A percentile compares a stretch with the other conserved stretches of the same genome.
phyloP scores from a whole-genome alignment of 768 basidiomycete genomes.

The Mycena albidolilacea region DNA sequence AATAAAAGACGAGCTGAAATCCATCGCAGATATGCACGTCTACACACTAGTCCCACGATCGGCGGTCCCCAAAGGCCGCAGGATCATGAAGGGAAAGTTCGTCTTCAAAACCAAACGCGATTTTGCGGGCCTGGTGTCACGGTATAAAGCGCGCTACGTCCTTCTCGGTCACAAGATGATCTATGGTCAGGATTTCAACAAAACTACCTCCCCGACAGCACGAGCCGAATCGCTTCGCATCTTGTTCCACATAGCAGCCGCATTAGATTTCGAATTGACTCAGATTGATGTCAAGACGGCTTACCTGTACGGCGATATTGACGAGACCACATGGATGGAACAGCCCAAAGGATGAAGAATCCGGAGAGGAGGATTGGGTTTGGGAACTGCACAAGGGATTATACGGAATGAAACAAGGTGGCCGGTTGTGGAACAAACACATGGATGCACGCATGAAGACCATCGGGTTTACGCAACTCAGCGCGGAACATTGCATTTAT shows the following conservation, averaged over 20 bases:
- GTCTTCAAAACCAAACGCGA: constrained; percentile 52
- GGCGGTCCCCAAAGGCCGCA: constrained; percentile 36
- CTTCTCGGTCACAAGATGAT: constrained; percentile 59
- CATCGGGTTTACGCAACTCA: constrained; percentile 49
- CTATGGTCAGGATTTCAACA: constrained; percentile 57
- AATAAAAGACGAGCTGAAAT: constrained; percentile 44
- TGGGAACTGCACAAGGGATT: constrained; percentile 47
- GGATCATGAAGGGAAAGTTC: constrained; percentile 50
- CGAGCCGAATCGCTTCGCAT: constrained; percentile 55
- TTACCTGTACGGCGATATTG: constrained; percentile 53
- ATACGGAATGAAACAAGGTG: constrained; percentile 57
- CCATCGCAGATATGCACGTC: constrained; percentile 45
- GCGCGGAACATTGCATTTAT: constrained; percentile 54
- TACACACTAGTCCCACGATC: constrained; percentile 46
- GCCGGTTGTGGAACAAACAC: constrained; percentile 43
- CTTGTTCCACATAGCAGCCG: constrained; percentile 53
- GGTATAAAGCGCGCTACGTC: constrained; percentile 57
- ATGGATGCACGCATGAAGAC: constrained; percentile 41
- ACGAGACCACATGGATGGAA: constrained; percentile 53
- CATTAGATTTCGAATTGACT: constrained; percentile 51
- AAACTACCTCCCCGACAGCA: constrained; percentile 58
- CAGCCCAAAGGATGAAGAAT: constrained; percentile 46
- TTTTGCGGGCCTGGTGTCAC: constrained; percentile 44
- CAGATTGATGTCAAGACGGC: constrained; percentile 60
- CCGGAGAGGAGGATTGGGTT: constrained; percentile 43